These are phyloP conservation scores for Picea abies DNA, from an alignment of 83 land plant genomes.

Conservation along the genomic window DNA sequence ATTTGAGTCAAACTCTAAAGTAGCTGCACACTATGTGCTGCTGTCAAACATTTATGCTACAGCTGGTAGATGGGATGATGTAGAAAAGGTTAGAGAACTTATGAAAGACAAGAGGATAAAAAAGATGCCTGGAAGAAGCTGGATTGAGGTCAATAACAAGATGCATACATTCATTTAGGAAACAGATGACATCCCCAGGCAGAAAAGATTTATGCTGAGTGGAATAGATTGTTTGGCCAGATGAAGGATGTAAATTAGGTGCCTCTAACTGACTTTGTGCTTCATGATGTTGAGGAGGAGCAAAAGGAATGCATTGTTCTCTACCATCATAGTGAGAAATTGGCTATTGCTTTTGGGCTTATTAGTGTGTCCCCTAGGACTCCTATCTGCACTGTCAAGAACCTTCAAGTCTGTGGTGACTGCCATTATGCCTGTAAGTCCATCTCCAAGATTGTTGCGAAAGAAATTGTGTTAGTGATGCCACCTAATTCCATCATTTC, in stretches of 20 bases:
- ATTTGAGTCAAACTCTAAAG: background rate
- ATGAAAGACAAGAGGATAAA: conserved; percentile 2
- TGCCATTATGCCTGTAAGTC: conserved; percentile 28
- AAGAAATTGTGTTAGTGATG: conserved; percentile 19
- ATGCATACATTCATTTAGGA: background rate
- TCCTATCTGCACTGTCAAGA: conserved; percentile 23
- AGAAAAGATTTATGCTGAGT: background rate
- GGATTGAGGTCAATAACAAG: background rate
- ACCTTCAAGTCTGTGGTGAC: conserved; percentile 20
- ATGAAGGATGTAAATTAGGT: background rate
- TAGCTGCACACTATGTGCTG: background rate
- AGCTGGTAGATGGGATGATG: conserved; percentile 2
- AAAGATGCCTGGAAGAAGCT: background rate
- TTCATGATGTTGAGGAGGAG: background rate
- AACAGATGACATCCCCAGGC: background rate
- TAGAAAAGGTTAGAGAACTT: conserved; percentile 1
- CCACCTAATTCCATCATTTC: conserved; percentile 18
- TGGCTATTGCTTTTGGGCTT: conserved; percentile 24
- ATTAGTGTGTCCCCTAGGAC: conserved; percentile 8
- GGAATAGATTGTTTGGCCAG: background rate
- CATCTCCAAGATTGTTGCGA: conserved; percentile 15
- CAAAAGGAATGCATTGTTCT: background rate
- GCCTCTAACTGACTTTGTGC: background rate
- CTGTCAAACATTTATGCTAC: background rate
- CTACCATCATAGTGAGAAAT: conserved; percentile 19